phyloP scores from a whole-genome alignment of 73 alveolate species.

The Paramecium primaurelia region DNA sequence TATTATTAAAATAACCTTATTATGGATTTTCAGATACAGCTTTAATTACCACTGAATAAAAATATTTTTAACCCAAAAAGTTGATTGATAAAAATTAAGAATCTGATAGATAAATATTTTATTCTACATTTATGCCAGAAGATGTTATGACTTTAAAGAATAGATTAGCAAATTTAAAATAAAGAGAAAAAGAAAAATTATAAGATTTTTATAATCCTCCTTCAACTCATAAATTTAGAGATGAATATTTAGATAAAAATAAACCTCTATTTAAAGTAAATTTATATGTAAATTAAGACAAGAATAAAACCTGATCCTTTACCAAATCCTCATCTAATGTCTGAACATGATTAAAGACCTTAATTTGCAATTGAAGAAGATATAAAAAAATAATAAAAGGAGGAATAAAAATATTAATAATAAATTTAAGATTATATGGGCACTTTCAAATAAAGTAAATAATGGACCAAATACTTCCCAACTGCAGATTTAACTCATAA shows the following conservation, averaged over 20 bases:
- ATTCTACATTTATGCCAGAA: conserved; percentile 5
- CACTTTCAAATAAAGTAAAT: background rate
- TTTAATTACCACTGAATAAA: background rate
- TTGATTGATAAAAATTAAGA: background rate
- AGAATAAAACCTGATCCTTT: conserved; percentile 29
- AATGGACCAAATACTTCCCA: conserved; percentile 19
- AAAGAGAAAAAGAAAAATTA: conserved; percentile 13
- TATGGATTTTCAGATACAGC: background rate
- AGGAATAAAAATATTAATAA: background rate
- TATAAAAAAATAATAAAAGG: background rate
- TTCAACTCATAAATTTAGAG: conserved; percentile 13
- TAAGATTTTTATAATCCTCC: conserved; percentile 28
- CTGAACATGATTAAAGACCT: conserved; percentile 42
- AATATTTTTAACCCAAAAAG: background rate
- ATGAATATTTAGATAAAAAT: background rate
- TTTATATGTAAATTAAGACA: background rate
- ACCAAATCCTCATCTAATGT: conserved; percentile 8
- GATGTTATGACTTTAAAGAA: conserved; percentile 6
- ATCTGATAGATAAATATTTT: background rate
- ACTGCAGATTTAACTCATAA: background rate
- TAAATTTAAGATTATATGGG: background rate
- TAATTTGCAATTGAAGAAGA: conserved; percentile 2
- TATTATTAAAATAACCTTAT: background rate
- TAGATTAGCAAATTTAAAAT: background rate
- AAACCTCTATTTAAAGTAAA: conserved; percentile 11